Evolutionary conservation across 257 asterid genomes (phyloP).

Genomic region (Scutellaria baicalensis): DNA sequence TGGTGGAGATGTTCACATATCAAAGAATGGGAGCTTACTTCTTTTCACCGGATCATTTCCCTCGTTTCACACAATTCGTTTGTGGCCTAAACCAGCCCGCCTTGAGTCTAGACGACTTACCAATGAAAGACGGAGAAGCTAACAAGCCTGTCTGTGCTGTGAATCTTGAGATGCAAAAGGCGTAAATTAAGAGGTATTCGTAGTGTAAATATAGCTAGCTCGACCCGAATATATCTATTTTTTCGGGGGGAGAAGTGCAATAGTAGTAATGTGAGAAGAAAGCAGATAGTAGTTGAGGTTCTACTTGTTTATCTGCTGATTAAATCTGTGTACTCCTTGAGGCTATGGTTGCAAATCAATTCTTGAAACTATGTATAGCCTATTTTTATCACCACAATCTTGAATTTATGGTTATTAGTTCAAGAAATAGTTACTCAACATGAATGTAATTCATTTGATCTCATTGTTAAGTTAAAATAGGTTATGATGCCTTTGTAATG

Average conservation of each 20-base stretch:
- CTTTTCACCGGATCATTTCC: constrained; percentile 81
- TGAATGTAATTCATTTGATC: no score
- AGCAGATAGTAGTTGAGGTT: constrained; percentile 2
- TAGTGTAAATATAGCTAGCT: constrained; percentile 16
- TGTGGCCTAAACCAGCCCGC: constrained; percentile 36
- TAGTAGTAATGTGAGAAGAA: constrained; percentile 7
- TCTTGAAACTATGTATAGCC: not conserved
- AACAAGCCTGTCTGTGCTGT: constrained; percentile 13
- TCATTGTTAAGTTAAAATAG: no score
- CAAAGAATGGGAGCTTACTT: constrained; percentile 92
- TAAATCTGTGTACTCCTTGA: not conserved
- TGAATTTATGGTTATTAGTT: not conserved
- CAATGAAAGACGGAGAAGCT: constrained; percentile 19
- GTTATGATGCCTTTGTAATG: no score
- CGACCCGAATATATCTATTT: not conserved
- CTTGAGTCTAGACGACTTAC: constrained; percentile 38
- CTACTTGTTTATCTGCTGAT: not conserved
- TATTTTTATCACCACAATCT: not conserved
- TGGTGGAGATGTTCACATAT: constrained; percentile 44
- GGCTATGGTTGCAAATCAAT: not conserved
- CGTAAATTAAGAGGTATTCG: constrained; percentile 15
- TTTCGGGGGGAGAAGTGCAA: not conserved
- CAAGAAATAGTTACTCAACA: no score
- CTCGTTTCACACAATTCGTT: constrained; percentile 42
- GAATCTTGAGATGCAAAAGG: constrained; percentile 51